phyloP scores from a whole-genome alignment of 2,329 filamentous ascomycete genomes.

The Neofusicoccum parvum region DNA sequence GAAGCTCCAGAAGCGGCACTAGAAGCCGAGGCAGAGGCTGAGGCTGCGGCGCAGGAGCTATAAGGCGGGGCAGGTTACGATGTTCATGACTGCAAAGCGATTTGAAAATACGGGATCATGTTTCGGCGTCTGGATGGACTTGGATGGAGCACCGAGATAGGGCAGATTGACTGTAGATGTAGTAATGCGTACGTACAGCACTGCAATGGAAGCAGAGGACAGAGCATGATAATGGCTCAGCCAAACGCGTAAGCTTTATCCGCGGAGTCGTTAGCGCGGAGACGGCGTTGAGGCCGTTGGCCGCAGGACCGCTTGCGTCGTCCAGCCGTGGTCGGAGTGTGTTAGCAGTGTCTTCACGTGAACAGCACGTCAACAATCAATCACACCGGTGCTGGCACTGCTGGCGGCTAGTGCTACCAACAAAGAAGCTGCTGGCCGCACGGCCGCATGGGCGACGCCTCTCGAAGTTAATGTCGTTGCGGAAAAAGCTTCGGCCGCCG shows the following conservation, averaged over 20 bases:
- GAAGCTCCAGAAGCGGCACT: neutral
- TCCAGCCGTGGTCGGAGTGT: neutral
- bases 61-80: slow-evolving; percentile 5
- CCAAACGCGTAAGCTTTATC: slow-evolving; percentile 1
- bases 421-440: slow-evolving; percentile 7
- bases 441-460: neutral
- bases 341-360: neutral
- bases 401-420: neutral
- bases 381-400: neutral
- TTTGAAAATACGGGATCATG: slow-evolving; percentile 5
- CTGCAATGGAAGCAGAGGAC: neutral
- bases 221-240: neutral
- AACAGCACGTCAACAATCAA: slow-evolving; percentile 12
- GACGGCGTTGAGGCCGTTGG: neutral
- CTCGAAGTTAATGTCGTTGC: slow-evolving; percentile 14
- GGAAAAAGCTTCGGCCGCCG: slow-evolving; percentile 6
- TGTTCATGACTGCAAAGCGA: slow-evolving; percentile 7
- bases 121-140: slow-evolving; percentile 9
- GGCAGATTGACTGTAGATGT: neutral
- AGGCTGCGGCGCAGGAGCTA: slow-evolving; percentile 6
- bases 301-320: slow-evolving; percentile 8
- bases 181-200: neutral
- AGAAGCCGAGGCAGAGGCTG: neutral
- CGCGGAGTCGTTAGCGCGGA: neutral
- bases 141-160: neutral